These are phyloP conservation scores for Mortierella sp. DNA, from an alignment of 371 early-diverging fungal species.

Conservation along the genomic window DNA sequence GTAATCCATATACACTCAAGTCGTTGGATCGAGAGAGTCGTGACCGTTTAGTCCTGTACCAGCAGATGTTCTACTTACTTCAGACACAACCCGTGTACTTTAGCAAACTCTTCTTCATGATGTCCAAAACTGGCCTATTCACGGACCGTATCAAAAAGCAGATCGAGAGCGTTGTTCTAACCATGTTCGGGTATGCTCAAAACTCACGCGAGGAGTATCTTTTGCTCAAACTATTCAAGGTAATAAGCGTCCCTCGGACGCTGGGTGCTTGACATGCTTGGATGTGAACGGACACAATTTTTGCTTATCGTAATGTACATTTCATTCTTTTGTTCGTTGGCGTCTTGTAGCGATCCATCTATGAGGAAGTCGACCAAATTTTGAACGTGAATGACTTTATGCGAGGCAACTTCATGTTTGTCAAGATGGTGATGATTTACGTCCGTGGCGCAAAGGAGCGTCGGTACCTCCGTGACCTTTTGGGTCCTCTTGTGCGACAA, in stretches of 20 bases:
- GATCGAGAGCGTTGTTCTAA: conserved; percentile 89
- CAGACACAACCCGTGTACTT: conserved; percentile 97
- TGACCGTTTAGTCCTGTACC: conserved; percentile 81
- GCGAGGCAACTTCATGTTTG: conserved; percentile 94
- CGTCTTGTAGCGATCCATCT: conserved; percentile 79
- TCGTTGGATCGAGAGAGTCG: conserved; percentile 89
- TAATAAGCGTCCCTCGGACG: conserved; percentile 27
- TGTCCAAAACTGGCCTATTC: conserved; percentile 72
- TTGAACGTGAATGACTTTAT: conserved; percentile 89
- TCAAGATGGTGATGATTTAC: conserved; percentile 82
- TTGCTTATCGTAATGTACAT: neutral
- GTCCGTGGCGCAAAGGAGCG: conserved; percentile 94
- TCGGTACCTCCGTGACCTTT: conserved; percentile 86
- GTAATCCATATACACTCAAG: conserved; percentile 63
- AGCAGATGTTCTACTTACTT: conserved; percentile 93
- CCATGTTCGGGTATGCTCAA: conserved; percentile 97
- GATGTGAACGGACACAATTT: no score
- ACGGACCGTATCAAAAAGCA: conserved; percentile 77
- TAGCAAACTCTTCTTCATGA: conserved; percentile 83
- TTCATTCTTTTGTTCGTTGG: neutral
- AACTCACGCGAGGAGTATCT: conserved; percentile 97
- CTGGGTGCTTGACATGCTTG: no score
- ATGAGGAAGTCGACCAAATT: conserved; percentile 88
- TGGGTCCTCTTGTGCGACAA: conserved; percentile 83
- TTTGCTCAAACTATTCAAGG: conserved; percentile 93